These are phyloP conservation scores for Phytophthora quininea DNA, from an alignment of 352 stramenopile genomes.

Conservation along the genomic window DNA sequence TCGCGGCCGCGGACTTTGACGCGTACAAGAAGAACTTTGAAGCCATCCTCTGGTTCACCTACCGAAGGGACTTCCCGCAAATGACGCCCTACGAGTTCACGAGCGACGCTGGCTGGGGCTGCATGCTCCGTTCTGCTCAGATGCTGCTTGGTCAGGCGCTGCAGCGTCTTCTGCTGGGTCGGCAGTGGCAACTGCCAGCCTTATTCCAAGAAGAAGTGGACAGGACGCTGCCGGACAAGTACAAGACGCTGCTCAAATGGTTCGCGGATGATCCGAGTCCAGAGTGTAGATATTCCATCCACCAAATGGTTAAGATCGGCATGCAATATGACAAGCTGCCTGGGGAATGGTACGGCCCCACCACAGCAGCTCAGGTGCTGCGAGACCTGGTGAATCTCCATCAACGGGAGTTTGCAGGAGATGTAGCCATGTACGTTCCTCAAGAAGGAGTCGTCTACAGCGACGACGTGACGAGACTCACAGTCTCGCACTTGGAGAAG, in stretches of 20 bases:
- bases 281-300: constrained; percentile 86
- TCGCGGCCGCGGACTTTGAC: constrained; percentile 50
- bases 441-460: constrained; percentile 85
- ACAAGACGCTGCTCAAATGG: constrained; percentile 76
- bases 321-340: constrained; percentile 92
- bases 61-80: constrained; percentile 85
- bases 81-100: constrained; percentile 90
- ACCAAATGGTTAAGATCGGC: constrained; percentile 92
- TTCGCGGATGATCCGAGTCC: constrained; percentile 85
- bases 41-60: constrained; percentile 89
- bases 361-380: constrained; percentile 88
- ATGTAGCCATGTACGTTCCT: constrained; percentile 78
- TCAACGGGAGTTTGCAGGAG: constrained; percentile 47
- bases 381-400: constrained; percentile 87
- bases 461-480: constrained; percentile 76
- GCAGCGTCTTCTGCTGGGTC: constrained; percentile 74
- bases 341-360: constrained; percentile 93
- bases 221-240: constrained; percentile 37
- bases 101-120: constrained; percentile 95
- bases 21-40: constrained; percentile 67
- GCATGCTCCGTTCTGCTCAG: constrained; percentile 95
- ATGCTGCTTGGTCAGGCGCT: constrained; percentile 94
- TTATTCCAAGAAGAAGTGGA: constrained; percentile 39
- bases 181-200: constrained; percentile 48
- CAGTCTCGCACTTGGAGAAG: constrained; percentile 64